Conservation (phyloP, 2,329 filamentous ascomycete species). For the Colletotrichum aenigma region DNA sequence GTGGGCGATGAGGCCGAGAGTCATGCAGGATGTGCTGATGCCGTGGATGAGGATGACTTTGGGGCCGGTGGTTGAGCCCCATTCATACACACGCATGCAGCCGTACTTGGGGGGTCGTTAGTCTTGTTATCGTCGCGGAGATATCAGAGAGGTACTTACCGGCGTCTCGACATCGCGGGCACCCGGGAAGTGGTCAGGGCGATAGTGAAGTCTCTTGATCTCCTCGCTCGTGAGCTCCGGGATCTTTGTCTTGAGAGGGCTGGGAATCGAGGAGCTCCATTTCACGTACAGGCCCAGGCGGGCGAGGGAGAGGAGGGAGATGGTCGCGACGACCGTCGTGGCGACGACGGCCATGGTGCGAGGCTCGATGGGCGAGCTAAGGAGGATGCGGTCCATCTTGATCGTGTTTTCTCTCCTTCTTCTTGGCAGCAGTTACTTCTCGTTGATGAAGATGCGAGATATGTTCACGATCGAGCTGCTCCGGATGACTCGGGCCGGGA, state of each 20-base stretch:
- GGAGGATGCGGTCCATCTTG: constrained; percentile 33
- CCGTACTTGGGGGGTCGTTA: constrained; percentile 58
- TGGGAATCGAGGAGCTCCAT: constrained; percentile 42
- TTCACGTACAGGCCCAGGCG: constrained; percentile 43
- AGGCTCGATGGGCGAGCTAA: constrained; percentile 26
- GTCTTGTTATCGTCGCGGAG: background rate
- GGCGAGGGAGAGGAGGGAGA: constrained; percentile 39
- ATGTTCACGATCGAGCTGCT: background rate
- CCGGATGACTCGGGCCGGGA: background rate
- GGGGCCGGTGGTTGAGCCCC: constrained; percentile 73
- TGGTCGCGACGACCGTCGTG: constrained; percentile 45
- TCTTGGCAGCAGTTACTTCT: background rate
- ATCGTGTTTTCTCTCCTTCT: background rate
- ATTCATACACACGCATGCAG: constrained; percentile 80
- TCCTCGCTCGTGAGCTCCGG: constrained; percentile 39
- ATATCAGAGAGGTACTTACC: constrained; percentile 38
- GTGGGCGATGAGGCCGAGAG: constrained; percentile 70
- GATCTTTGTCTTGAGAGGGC: constrained; percentile 47
- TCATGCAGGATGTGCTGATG: constrained; percentile 81
- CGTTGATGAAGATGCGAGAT: background rate
- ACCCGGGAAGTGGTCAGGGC: constrained; percentile 72
- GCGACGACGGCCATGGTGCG: constrained; percentile 36
- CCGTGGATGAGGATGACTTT: constrained; percentile 83
- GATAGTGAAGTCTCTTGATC: constrained; percentile 55
- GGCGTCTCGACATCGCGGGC: constrained; percentile 75